Conservation (phyloP, 2,329 filamentous ascomycete species). For the Periconia digitata region DNA sequence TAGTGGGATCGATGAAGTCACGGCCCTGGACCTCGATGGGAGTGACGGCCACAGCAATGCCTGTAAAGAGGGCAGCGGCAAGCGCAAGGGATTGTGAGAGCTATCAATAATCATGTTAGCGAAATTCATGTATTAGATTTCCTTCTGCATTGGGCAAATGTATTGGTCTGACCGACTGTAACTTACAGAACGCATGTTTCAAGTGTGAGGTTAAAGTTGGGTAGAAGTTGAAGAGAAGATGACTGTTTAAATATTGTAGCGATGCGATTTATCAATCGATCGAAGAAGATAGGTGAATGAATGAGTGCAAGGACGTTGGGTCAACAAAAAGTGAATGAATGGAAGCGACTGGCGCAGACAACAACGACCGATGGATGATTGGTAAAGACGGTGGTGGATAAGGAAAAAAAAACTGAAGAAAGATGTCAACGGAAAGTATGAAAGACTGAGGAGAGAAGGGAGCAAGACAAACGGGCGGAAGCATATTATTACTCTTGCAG, state of each 20-base stretch:
- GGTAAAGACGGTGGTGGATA: background rate
- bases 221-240: no score
- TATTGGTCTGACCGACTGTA: no score
- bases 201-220: background rate
- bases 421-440: background rate
- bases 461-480: background rate
- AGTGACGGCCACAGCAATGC: constrained; percentile 55
- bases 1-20: constrained; percentile 63
- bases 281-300: background rate
- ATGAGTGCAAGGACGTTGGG: background rate
- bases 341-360: background rate
- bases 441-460: background rate
- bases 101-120: no score
- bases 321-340: background rate
- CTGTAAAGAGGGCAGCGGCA: constrained; percentile 36
- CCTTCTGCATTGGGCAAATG: background rate
- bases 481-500: background rate
- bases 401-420: background rate
- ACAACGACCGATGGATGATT: background rate
- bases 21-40: constrained; percentile 60
- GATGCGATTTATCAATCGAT: background rate
- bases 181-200: constrained; percentile 1
- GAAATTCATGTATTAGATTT: background rate
- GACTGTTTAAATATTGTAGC: no score
- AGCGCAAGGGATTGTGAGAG: constrained; percentile 29